phyloP scores from a whole-genome alignment of 2,329 filamentous ascomycete genomes.

The Nothopassalora personata region DNA sequence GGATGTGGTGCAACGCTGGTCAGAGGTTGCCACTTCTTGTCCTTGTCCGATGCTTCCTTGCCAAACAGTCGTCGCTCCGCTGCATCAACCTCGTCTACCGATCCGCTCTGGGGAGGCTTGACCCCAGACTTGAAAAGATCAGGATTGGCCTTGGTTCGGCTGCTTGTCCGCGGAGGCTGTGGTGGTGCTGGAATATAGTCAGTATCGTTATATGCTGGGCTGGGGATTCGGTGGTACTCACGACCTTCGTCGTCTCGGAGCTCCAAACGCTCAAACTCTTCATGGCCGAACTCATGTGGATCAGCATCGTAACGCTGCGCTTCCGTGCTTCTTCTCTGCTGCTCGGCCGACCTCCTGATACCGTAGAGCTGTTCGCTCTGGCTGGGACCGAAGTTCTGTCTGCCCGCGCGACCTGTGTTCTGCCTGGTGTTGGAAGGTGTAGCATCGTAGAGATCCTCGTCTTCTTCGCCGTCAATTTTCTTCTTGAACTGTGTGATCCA shows the following conservation, averaged over 20 bases:
- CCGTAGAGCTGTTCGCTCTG: constrained; percentile 38
- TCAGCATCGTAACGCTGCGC: constrained; percentile 93
- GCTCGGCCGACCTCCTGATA: constrained; percentile 30
- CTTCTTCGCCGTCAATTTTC: constrained; percentile 83
- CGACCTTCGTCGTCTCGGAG: constrained; percentile 54
- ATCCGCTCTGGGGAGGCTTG: constrained; percentile 51
- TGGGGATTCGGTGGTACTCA: constrained; percentile 31
- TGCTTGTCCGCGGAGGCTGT: constrained; percentile 46
- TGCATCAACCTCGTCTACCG: constrained; percentile 73
- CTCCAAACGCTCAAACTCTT: constrained; percentile 64
- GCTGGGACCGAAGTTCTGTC: constrained; percentile 35
- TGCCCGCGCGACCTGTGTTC: constrained; percentile 25
- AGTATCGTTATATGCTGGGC: constrained; percentile 10
- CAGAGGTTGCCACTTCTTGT: constrained; percentile 96
- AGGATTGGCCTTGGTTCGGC: constrained; percentile 66
- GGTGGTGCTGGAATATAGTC: constrained; percentile 45
- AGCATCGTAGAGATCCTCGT: constrained; percentile 52
- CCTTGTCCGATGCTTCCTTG: constrained; percentile 46
- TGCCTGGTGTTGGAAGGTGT: constrained; percentile 23
- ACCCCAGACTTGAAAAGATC: constrained; percentile 71
- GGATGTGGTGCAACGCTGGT: constrained; percentile 79
- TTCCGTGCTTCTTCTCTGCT: constrained; percentile 64
- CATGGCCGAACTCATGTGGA: constrained; percentile 80
- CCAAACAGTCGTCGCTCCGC: constrained; percentile 52
- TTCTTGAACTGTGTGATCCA: constrained; percentile 93